phyloP scores from a whole-genome alignment of 306 rosid genomes.

The Medicago truncatula region MtrunA17r5.0-ANR NC_053043.1:38515001-38515500 shows the following conservation, averaged over 20 bases:
- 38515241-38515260: conserved; percentile 57
- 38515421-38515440: conserved; percentile 97
- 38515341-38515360: conserved; percentile 88
- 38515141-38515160: conserved; percentile 69
- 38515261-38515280: conserved; percentile 76
- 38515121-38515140: conserved; percentile 23
- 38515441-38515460: conserved; percentile 86
- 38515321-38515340: conserved; percentile 71
- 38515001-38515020: background rate
- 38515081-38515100: background rate
- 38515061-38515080: conserved; percentile 42
- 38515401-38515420: conserved; percentile 95
- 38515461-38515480: conserved; percentile 76
- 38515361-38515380: conserved; percentile 94
- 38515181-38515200: conserved; percentile 46
- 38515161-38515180: conserved; percentile 63
- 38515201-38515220: conserved; percentile 52
- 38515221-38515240: conserved; percentile 39
- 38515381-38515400: conserved; percentile 93
- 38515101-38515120: background rate
- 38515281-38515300: conserved; percentile 41
- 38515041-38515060: conserved; percentile 17
- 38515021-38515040: background rate
- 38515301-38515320: conserved; percentile 33
- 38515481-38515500: conserved; percentile 79